phyloP scores from a whole-genome alignment of 805 yeast genomes.

The Kuraishia piskuri region DNA sequence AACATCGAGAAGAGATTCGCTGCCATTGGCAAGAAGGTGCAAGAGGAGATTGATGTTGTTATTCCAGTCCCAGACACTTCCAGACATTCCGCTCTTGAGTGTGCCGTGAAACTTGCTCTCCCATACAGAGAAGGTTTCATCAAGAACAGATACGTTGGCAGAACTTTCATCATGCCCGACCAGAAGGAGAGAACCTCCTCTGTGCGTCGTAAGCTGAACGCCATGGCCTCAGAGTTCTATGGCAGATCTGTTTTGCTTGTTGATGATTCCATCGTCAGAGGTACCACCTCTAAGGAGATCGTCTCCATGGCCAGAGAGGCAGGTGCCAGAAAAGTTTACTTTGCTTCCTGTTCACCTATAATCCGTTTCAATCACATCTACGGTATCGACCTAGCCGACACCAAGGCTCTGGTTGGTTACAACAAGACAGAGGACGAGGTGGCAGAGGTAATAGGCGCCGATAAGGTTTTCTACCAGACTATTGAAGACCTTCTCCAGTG shows the following conservation, averaged over 20 bases:
- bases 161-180: constrained; percentile 98
- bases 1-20: constrained; percentile 41
- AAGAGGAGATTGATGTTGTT: constrained; percentile 76
- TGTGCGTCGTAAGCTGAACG: constrained; percentile 90
- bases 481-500: constrained; percentile 77
- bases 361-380: constrained; percentile 92
- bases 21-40: constrained; percentile 30
- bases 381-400: constrained; percentile 96
- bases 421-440: constrained; percentile 68
- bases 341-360: constrained; percentile 98
- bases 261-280: constrained; percentile 96
- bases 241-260: constrained; percentile 82
- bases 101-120: constrained; percentile 70
- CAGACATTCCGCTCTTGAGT: constrained; percentile 89
- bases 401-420: constrained; percentile 87
- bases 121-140: constrained; percentile 97
- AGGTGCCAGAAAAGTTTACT: constrained; percentile 90
- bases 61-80: constrained; percentile 98
- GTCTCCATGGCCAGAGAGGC: constrained; percentile 98
- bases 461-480: constrained; percentile 81
- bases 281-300: constrained; percentile 94
- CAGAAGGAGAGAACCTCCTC: constrained; percentile 90
- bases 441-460: constrained; percentile 78
- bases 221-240: constrained; percentile 88
- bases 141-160: constrained; percentile 92